These are phyloP conservation scores for Ascodesmis nigricans DNA, from an alignment of 495 filamentous ascomycete genomes.

Conservation along the genomic window DNA sequence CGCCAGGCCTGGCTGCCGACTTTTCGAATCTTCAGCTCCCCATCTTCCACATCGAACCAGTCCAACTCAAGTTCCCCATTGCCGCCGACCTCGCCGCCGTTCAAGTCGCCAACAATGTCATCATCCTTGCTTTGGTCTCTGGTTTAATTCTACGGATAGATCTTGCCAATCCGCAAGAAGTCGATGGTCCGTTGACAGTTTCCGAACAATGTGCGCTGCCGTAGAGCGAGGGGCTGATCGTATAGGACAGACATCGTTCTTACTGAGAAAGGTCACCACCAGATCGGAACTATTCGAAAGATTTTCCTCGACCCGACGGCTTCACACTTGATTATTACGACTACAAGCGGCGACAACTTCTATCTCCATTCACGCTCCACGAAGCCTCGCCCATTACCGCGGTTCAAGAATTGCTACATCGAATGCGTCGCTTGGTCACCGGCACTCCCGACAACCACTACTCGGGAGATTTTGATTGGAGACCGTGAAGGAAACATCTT, in stretches of 20 bases:
- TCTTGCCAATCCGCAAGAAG: constrained; percentile 76
- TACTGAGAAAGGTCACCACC: constrained; percentile 65
- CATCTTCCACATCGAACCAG: constrained; percentile 80
- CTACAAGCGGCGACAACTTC: constrained; percentile 82
- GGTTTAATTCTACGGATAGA: constrained; percentile 84
- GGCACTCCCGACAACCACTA: constrained; percentile 83
- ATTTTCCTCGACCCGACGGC: constrained; percentile 96
- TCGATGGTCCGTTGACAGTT: constrained; percentile 46
- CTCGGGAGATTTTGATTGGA: constrained; percentile 83
- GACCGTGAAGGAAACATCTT: constrained; percentile 83
- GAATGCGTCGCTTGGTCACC: constrained; percentile 92
- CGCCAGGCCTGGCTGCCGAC: constrained; percentile 25
- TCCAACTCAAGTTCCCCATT: constrained; percentile 76
- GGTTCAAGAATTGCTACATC: constrained; percentile 64
- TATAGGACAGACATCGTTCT: constrained; percentile 64
- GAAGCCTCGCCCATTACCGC: constrained; percentile 58
- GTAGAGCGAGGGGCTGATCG: not conserved
- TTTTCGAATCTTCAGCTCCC: constrained; percentile 44
- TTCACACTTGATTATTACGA: constrained; percentile 79
- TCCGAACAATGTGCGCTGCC: not conserved
- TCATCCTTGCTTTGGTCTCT: constrained; percentile 71
- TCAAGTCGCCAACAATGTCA: constrained; percentile 91
- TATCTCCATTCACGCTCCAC: constrained; percentile 90
- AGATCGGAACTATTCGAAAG: constrained; percentile 72
- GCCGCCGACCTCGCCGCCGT: constrained; percentile 88